Percentiles rank a stretch among this genome's conserved stretches.
Evolutionary conservation across 1,139 yeast genomes (phyloP).

Genomic region (Hyphopichia buzzinii): DNA sequence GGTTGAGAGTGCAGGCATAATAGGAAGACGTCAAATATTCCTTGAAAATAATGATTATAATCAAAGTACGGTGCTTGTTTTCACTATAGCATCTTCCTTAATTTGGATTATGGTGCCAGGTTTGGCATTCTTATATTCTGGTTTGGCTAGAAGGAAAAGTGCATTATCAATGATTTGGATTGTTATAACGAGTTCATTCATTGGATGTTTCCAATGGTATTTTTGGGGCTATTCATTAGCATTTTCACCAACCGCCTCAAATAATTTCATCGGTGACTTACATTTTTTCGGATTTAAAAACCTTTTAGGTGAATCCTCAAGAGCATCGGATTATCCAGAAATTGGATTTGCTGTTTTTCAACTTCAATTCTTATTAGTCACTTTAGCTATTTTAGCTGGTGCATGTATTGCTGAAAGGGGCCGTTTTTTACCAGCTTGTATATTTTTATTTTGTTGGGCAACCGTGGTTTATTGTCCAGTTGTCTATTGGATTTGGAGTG

Average conservation of each 20-base stretch:
- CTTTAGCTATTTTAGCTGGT: slow-evolving; percentile 88
- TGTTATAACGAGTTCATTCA: slow-evolving; percentile 67
- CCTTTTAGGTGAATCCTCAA: slow-evolving; percentile 51
- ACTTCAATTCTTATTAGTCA: slow-evolving; percentile 87
- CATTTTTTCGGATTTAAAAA: slow-evolving; percentile 78
- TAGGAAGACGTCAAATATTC: slow-evolving; percentile 31
- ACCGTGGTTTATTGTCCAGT: slow-evolving; percentile 91
- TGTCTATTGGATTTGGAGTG: slow-evolving; percentile 94
- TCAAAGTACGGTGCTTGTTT: slow-evolving; percentile 41
- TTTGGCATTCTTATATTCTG: slow-evolving; percentile 87
- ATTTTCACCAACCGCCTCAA: slow-evolving; percentile 70
- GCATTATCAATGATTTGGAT: slow-evolving; percentile 90
- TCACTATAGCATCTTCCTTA: slow-evolving; percentile 62
- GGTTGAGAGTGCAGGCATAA: slow-evolving; percentile 10
- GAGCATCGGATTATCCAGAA: slow-evolving; percentile 64
- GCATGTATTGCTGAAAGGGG: slow-evolving; percentile 93
- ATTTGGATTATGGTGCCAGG: slow-evolving; percentile 96
- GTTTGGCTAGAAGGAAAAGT: slow-evolving; percentile 86
- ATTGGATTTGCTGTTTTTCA: slow-evolving; percentile 84
- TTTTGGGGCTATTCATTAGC: slow-evolving; percentile 97
- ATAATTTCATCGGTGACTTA: slow-evolving; percentile 84
- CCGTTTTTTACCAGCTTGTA: slow-evolving; percentile 77
- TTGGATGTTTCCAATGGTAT: slow-evolving; percentile 92
- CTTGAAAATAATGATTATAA: slow-evolving; percentile 43
- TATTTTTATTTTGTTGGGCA: slow-evolving; percentile 83